phyloP scores from a whole-genome alignment of 2,329 filamentous ascomycete genomes.

The Moelleriella libera region DNA sequence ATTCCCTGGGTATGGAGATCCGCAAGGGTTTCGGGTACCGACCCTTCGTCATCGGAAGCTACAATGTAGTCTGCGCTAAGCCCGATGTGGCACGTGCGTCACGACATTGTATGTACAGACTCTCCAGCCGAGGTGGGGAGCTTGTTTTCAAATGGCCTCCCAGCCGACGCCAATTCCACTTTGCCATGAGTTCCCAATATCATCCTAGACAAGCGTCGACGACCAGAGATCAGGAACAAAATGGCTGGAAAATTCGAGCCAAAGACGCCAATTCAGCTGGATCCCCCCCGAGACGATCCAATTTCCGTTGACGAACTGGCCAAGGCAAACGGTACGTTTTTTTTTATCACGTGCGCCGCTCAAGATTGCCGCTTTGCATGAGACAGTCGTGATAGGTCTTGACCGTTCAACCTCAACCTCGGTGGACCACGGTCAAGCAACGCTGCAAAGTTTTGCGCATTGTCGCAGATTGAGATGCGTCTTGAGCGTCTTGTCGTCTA shows the following conservation, averaged over 20 bases:
- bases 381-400: too few species aligned
- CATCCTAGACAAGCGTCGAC: neutral
- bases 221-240: neutral
- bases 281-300: slow-evolving; percentile 74
- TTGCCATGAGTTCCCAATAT: neutral
- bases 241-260: slow-evolving; percentile 63
- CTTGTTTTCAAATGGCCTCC: neutral
- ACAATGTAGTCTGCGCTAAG: slow-evolving; percentile 1
- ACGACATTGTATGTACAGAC: neutral
- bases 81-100: slow-evolving; percentile 7
- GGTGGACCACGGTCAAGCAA: too few species aligned
- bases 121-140: slow-evolving; percentile 4
- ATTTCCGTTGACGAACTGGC: slow-evolving; percentile 71
- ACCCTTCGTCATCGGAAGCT: neutral
- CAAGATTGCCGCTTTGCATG: neutral
- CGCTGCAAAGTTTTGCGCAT: too few species aligned
- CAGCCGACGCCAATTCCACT: neutral
- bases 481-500: too few species aligned
- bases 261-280: slow-evolving; percentile 59
- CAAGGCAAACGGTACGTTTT: slow-evolving; percentile 62
- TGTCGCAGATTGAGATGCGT: too few species aligned
- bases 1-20: too few species aligned
- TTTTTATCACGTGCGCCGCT: neutral
- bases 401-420: too few species aligned
- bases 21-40: too few species aligned